These are phyloP conservation scores for Salix purpurea DNA, from an alignment of 345 rosid genomes.

Conservation along the genomic window DNA sequence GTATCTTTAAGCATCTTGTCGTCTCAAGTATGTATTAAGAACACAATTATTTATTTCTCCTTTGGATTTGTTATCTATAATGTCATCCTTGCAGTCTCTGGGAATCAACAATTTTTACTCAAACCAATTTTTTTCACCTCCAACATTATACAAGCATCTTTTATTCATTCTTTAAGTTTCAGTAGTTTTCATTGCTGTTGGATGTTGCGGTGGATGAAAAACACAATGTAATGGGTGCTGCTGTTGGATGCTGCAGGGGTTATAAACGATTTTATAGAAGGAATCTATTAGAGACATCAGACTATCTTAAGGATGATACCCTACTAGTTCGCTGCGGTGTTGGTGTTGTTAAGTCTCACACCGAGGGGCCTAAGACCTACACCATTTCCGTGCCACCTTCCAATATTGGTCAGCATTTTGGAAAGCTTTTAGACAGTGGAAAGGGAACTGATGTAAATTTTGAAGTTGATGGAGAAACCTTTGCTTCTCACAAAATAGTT, in stretches of 20 bases:
- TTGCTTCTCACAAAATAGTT: constrained; percentile 31
- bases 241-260: constrained; percentile 17
- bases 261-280: constrained; percentile 22
- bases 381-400: constrained; percentile 24
- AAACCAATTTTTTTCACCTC: background rate
- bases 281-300: constrained; percentile 18
- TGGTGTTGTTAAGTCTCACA: constrained; percentile 27
- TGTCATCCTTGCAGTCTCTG: background rate
- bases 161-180: background rate
- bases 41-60: background rate
- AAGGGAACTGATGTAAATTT: constrained; percentile 25
- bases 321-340: constrained; percentile 18
- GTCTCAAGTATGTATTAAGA: background rate
- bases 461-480: constrained; percentile 29
- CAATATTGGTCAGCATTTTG: constrained; percentile 32
- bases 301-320: constrained; percentile 18
- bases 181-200: background rate
- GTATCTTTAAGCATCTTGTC: background rate
- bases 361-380: constrained; percentile 28
- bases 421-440: constrained; percentile 27
- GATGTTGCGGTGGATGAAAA: background rate
- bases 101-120: background rate
- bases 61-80: background rate
- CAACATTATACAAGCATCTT: background rate
- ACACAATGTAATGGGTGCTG: background rate